Evolutionary conservation across 805 yeast species (phyloP), one percentile per base, ranked within the genome.

Genomic region (Debaryomyces maramus): DNA sequence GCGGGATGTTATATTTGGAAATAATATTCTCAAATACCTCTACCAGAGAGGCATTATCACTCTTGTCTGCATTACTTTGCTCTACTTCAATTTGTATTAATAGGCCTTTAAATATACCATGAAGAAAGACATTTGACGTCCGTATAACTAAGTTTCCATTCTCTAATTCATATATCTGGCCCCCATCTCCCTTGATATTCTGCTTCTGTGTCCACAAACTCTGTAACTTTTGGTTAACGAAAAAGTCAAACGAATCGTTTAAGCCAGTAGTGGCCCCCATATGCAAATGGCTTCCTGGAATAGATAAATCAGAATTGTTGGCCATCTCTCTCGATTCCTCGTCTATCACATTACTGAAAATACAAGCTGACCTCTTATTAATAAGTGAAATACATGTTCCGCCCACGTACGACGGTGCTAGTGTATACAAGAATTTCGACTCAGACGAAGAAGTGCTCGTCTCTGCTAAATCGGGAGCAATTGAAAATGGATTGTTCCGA

Each of bases 121-220:
- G 89, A 10, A 85, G 68, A 36, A 81, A 80, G 28, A 86, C 78
- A 53, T 86, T 87, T 31, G 86, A 81, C 0, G 89, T 76, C 28
- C 88, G 65, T 3, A 87, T 63, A 6, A 67, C 62, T 49, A 81
- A 69, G 28, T 65, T 70, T 11, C 82, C 83, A 34, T 64, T 58
- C 58, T 71, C 74, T 3, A 85, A 52, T 44, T 77, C 75, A 53
- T 82, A 86, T 4, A 78, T 75, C 38, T 74, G 73, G 0, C 95
- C 95, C 7, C 85, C 83, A 44, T 85, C 90, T 1, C 91, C 93
- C 51, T 78, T 76, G 36, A 85, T 73, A 7, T 76, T 67, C 57
- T 87, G 95, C 44, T 87, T 67, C 32, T 77, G 70, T 0, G 70
- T 62, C 95, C 95, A 87, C 36, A 83, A 56, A 46, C 86, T 77